Percentiles rank a stretch among this genome's conserved stretches.
phyloP scores from a whole-genome alignment of 768 basidiomycete species.

The Pholiota molesta region DNA sequence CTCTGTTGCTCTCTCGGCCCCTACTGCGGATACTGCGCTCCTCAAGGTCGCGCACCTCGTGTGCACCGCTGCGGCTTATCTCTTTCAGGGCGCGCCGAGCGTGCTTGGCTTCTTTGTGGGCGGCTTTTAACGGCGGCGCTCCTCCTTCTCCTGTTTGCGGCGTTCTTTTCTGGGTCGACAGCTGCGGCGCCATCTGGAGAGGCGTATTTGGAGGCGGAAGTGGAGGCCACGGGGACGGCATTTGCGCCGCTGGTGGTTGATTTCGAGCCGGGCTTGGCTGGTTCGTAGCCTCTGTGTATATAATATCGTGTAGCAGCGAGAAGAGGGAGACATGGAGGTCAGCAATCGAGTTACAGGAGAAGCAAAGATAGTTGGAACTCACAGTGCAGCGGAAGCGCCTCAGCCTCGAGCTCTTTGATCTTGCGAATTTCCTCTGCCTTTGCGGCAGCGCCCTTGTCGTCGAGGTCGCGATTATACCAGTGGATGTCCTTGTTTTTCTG shows the following conservation, averaged over 20 bases:
- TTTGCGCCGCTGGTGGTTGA: constrained; percentile 25
- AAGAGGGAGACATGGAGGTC: neutral
- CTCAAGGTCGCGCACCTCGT: constrained; percentile 24
- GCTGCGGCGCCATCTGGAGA: constrained; percentile 26
- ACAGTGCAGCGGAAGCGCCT: constrained; percentile 86
- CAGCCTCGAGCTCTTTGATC: constrained; percentile 88
- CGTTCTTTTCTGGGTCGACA: constrained; percentile 3
- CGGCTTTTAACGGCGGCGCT: constrained; percentile 51
- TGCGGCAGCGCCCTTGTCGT: constrained; percentile 43
- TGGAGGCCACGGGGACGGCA: constrained; percentile 24
- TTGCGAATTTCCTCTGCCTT: constrained; percentile 73
- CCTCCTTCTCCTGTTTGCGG: constrained; percentile 39
- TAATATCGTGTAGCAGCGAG: neutral
- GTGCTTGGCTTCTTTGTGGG: constrained; percentile 61
- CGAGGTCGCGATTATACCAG: constrained; percentile 85
- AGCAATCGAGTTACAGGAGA: neutral
- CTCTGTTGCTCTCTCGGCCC: neutral
- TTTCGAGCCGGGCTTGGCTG: constrained; percentile 37
- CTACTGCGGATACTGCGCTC: neutral
- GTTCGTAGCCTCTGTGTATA: constrained; percentile 67
- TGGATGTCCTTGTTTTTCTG: constrained; percentile 97
- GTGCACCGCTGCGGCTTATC: constrained; percentile 34
- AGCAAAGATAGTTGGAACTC: constrained; percentile 22
- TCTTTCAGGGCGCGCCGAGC: constrained; percentile 54
- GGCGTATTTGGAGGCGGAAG: constrained; percentile 23